phyloP scores from a whole-genome alignment of 495 filamentous ascomycete species.

The Hypoxylon fragiforme region DNA sequence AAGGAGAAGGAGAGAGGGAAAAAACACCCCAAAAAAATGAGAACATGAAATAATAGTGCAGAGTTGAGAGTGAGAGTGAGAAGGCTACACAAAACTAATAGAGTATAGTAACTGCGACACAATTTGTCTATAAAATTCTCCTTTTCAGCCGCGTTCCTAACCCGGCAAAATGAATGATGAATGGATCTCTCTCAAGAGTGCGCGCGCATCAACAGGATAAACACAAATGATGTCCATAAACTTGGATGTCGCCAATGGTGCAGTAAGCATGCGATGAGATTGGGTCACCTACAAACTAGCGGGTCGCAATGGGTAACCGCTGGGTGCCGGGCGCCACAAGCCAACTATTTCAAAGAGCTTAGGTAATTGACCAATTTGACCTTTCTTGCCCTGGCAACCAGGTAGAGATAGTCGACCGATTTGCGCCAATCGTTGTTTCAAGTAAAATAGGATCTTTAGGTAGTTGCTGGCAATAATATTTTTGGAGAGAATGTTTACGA shows the following conservation, averaged over 20 bases:
- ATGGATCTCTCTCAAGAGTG: too few species aligned
- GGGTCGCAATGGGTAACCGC: conserved; percentile 33
- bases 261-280: conserved; percentile 20
- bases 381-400: conserved; percentile 1
- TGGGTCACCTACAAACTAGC: conserved; percentile 10
- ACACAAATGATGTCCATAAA: conserved; percentile 16
- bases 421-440: conserved; percentile 8
- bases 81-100: conserved; percentile 4
- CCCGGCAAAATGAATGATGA: too few species aligned
- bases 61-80: too few species aligned
- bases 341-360: conserved; percentile 20
- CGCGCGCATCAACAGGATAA: conserved; percentile 21
- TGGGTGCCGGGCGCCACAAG: conserved; percentile 23
- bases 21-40: conserved; percentile 1
- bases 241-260: conserved; percentile 6
- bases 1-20: conserved; percentile 1
- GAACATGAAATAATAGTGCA: too few species aligned
- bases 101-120: too few species aligned
- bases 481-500: conserved; percentile 11
- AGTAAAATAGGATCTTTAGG: background rate
- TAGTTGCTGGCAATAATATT: background rate
- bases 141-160: background rate
- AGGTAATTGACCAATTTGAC: conserved; percentile 19
- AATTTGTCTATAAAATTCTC: conserved; percentile 5
- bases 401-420: conserved; percentile 6